phyloP scores from a whole-genome alignment of 2,329 filamentous ascomycete species.

The Hypoxylon rubiginosum region DNA sequence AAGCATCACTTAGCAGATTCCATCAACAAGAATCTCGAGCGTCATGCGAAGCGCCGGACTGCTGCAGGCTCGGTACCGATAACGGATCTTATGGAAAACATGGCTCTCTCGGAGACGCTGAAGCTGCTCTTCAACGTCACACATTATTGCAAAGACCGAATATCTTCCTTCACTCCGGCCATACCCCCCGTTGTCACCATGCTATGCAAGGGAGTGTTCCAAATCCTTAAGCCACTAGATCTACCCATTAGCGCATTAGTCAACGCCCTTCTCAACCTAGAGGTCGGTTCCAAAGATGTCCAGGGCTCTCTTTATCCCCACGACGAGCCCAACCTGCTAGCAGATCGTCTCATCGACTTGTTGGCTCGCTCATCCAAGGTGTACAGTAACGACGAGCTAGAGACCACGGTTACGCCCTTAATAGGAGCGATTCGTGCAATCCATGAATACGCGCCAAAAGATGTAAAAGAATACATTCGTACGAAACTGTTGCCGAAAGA shows the following conservation, averaged over 20 bases:
- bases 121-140: conserved; percentile 93
- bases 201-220: conserved; percentile 70
- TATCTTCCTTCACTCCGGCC: conserved; percentile 73
- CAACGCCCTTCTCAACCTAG: conserved; percentile 85
- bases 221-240: conserved; percentile 76
- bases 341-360: conserved; percentile 76
- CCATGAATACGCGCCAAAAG: conserved; percentile 75
- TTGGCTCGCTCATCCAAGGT: conserved; percentile 74
- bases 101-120: conserved; percentile 85
- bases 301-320: conserved; percentile 75
- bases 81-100: conserved; percentile 74
- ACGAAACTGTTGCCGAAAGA: conserved; percentile 79
- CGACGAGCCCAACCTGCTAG: conserved; percentile 69
- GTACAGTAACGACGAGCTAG: conserved; percentile 78
- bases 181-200: conserved; percentile 79
- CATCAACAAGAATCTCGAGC: conserved; percentile 76
- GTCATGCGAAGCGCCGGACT: conserved; percentile 70
- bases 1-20: conserved; percentile 75
- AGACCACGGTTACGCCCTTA: conserved; percentile 77
- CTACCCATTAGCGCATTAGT: conserved; percentile 78
- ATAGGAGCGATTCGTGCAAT: conserved; percentile 79
- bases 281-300: conserved; percentile 70
- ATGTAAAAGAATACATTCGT: conserved; percentile 73
- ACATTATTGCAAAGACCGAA: conserved; percentile 76
- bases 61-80: conserved; percentile 50